Evolutionary conservation across 371 early-diverging fungal genomes (phyloP).

Genomic region (Apophysomyces elegans): DNA sequence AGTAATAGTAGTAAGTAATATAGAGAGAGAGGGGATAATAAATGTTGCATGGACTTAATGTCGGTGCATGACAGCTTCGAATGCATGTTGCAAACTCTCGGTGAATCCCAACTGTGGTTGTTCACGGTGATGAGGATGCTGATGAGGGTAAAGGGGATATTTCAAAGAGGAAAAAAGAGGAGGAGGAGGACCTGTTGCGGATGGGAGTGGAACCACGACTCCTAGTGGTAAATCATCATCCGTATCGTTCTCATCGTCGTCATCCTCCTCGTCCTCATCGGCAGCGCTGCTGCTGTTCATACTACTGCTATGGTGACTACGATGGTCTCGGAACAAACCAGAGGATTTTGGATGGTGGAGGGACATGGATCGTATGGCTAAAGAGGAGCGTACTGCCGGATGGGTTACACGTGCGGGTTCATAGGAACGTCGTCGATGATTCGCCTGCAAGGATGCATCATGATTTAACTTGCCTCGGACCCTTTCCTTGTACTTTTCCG

Average conservation of each 20-base stretch:
- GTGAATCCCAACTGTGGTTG: not conserved
- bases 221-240: slow-evolving; percentile 5
- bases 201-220: slow-evolving; percentile 5
- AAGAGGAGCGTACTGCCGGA: not conserved
- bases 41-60: not conserved
- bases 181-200: not conserved
- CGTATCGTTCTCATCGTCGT: not conserved
- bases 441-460: not conserved
- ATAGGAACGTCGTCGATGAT: not conserved
- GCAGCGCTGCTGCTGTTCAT: too few relatives aligned
- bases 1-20: too few relatives aligned
- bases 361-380: not conserved
- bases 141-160: not conserved
- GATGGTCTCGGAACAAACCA: not conserved
- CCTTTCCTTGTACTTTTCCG: slow-evolving; percentile 8
- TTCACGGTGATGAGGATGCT: not conserved
- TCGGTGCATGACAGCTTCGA: not conserved
- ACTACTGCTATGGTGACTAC: too few relatives aligned
- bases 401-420: not conserved
- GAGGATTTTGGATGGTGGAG: not conserved
- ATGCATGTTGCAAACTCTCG: slow-evolving; percentile 1
- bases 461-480: not conserved
- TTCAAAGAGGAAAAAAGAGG: not conserved
- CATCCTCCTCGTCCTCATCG: not conserved
- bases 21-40: too few relatives aligned